These are phyloP conservation scores for Populus davidiana DNA, from an alignment of 345 rosid genomes.

Conservation along the genomic window DNA sequence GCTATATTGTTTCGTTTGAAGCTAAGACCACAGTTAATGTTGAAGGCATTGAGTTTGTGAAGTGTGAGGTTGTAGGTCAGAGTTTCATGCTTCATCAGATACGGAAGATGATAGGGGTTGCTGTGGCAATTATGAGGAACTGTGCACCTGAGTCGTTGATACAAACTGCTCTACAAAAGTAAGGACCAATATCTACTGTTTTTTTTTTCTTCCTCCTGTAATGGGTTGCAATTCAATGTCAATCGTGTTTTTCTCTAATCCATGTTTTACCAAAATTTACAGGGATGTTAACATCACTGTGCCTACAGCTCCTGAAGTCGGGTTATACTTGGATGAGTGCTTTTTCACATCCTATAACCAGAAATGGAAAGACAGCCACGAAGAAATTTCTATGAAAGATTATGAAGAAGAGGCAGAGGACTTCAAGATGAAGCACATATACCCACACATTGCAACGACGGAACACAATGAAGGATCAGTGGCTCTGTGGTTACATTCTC, in stretches of 20 bases:
- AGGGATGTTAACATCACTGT: slow-evolving; percentile 71
- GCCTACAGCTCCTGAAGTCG: slow-evolving; percentile 97
- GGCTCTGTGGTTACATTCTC: slow-evolving; percentile 89
- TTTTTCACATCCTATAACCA: slow-evolving; percentile 71
- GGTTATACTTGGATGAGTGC: slow-evolving; percentile 93
- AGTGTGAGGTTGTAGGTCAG: slow-evolving; percentile 96
- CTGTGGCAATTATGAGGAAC: slow-evolving; percentile 82
- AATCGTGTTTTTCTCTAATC: not conserved
- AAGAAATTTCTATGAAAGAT: slow-evolving; percentile 75
- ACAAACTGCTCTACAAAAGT: slow-evolving; percentile 68
- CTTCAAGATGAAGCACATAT: slow-evolving; percentile 77
- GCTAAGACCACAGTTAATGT: slow-evolving; percentile 53
- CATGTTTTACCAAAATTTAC: not conserved
- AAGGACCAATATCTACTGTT: slow-evolving; percentile 13
- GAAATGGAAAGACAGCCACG: slow-evolving; percentile 81
- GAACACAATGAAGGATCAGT: slow-evolving; percentile 83
- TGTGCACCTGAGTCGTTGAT: slow-evolving; percentile 69
- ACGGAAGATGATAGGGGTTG: slow-evolving; percentile 88
- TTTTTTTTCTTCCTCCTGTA: not conserved
- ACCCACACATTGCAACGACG: slow-evolving; percentile 72
- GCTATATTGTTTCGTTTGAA: slow-evolving; percentile 68
- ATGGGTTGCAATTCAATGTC: not conserved
- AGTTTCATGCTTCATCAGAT: slow-evolving; percentile 99
- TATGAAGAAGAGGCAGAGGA: slow-evolving; percentile 68
- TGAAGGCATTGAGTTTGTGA: slow-evolving; percentile 75